Conservation (phyloP, 352 stramenopile genomes). For the Globisporangium polare region DNA sequence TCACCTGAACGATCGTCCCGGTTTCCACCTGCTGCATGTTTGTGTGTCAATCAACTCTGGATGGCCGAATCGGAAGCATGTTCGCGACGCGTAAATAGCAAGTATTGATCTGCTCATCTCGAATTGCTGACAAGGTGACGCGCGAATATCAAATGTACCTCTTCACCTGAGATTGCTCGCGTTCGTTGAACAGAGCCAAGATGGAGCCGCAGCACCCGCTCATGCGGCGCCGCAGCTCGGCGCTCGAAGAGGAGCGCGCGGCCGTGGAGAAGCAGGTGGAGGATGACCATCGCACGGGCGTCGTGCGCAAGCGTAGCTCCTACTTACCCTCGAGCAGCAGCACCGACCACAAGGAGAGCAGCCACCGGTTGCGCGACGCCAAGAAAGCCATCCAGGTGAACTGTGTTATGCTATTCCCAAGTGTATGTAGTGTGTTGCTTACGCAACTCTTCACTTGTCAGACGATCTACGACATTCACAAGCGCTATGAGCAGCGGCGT, state of each 20-base stretch:
- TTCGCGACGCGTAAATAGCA: slow-evolving; percentile 12
- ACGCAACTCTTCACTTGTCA: slow-evolving; percentile 4
- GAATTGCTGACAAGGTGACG: not conserved
- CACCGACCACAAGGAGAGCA: slow-evolving; percentile 10
- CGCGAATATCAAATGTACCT: slow-evolving; percentile 8
- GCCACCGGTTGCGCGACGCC: slow-evolving; percentile 38
- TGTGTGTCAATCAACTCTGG: not conserved
- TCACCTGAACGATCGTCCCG: slow-evolving; percentile 52
- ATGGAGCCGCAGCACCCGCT: slow-evolving; percentile 13
- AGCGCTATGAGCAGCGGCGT: slow-evolving; percentile 60
- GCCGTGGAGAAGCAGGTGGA: slow-evolving; percentile 47
- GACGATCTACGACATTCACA: slow-evolving; percentile 62
- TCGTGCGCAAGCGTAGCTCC: slow-evolving; percentile 25
- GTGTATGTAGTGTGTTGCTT: not conserved
- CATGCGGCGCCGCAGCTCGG: slow-evolving; percentile 30
- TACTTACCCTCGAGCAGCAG: slow-evolving; percentile 37
- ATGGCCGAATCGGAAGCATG: not conserved
- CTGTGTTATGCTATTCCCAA: not conserved
- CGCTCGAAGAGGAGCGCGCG: slow-evolving; percentile 43
- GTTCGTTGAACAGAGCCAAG: not conserved
- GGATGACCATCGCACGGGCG: slow-evolving; percentile 20
- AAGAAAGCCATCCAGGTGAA: slow-evolving; percentile 49
- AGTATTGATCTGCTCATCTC: not conserved
- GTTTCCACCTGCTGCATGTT: slow-evolving; percentile 35
- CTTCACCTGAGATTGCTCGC: slow-evolving; percentile 1